A percentile compares a stretch with the other conserved stretches of the same genome.
Conservation (phyloP, 441 rosid genomes). For the Syzygium malaccense region DNA sequence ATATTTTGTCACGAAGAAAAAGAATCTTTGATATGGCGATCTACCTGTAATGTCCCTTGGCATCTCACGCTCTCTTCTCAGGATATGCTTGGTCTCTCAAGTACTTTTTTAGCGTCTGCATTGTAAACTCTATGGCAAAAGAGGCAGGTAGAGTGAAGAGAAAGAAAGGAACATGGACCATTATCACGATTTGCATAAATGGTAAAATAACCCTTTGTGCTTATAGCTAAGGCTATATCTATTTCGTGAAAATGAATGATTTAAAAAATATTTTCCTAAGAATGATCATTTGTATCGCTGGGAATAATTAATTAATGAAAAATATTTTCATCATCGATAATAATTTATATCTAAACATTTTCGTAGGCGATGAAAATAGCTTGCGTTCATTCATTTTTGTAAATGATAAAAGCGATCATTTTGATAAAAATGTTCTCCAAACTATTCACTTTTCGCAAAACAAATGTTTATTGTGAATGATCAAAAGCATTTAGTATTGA, state of each 20-base stretch:
- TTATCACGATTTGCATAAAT: not conserved
- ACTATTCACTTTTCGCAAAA: not conserved
- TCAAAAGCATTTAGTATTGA: not conserved
- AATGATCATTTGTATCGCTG: not conserved
- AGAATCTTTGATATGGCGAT: conserved; percentile 12
- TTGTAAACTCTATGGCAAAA: not conserved
- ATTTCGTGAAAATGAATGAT: not conserved
- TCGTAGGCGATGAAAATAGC: too few relatives aligned
- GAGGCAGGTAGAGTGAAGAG: not conserved
- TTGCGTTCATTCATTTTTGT: not conserved
- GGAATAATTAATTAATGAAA: not conserved
- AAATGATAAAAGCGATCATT: accelerated
- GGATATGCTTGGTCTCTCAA: not conserved
- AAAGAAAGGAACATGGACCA: not conserved
- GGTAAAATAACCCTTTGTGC: not conserved
- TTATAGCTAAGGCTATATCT: not conserved
- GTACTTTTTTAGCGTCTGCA: not conserved
- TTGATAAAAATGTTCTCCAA: not conserved
- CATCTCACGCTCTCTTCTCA: not conserved
- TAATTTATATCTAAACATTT: not conserved
- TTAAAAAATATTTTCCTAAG: not conserved
- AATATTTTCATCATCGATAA: accelerated
- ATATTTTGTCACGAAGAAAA: not conserved
- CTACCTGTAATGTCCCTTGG: not conserved
- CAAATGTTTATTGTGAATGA: not conserved